Evolutionary conservation across 2,329 filamentous ascomycete genomes (phyloP).

Genomic region (Colletotrichum cordylinicola): DNA sequence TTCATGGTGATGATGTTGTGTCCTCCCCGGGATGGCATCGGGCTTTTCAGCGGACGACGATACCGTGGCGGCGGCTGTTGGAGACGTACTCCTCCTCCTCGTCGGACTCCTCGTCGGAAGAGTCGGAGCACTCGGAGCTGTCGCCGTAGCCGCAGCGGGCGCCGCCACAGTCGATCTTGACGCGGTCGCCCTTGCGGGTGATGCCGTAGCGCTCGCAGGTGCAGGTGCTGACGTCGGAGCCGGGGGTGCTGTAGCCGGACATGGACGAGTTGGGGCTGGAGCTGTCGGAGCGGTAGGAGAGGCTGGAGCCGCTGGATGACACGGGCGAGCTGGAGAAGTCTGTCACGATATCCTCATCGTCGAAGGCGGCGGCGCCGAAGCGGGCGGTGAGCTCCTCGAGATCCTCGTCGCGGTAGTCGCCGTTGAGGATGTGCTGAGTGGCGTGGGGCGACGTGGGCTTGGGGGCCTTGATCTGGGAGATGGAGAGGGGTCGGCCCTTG

Average conservation of each 20-base stretch:
- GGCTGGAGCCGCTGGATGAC: constrained; percentile 72
- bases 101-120: constrained; percentile 58
- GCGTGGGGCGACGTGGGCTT: constrained; percentile 89
- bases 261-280: constrained; percentile 76
- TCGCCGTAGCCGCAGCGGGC: constrained; percentile 85
- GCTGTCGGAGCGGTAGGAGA: constrained; percentile 76
- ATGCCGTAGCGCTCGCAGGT: constrained; percentile 97
- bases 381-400: constrained; percentile 82
- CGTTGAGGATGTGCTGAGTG: constrained; percentile 84
- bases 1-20: neutral
- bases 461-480: constrained; percentile 89
- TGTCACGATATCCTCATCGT: constrained; percentile 61
- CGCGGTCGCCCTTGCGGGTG: constrained; percentile 88
- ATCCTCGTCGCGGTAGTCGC: constrained; percentile 75
- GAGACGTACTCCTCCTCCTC: constrained; percentile 51
- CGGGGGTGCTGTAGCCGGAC: constrained; percentile 80
- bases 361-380: constrained; percentile 68
- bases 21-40: constrained; percentile 11
- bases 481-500: constrained; percentile 87
- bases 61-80: constrained; percentile 67
- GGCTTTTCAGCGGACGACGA: constrained; percentile 54
- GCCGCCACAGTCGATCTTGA: constrained; percentile 96
- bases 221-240: constrained; percentile 80
- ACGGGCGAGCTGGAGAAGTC: constrained; percentile 65
- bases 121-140: constrained; percentile 68